A percentile compares a stretch with the other conserved stretches of the same genome.
phyloP scores from a whole-genome alignment of 129 eudicot species.

The Scalesia atractyloides region DNA sequence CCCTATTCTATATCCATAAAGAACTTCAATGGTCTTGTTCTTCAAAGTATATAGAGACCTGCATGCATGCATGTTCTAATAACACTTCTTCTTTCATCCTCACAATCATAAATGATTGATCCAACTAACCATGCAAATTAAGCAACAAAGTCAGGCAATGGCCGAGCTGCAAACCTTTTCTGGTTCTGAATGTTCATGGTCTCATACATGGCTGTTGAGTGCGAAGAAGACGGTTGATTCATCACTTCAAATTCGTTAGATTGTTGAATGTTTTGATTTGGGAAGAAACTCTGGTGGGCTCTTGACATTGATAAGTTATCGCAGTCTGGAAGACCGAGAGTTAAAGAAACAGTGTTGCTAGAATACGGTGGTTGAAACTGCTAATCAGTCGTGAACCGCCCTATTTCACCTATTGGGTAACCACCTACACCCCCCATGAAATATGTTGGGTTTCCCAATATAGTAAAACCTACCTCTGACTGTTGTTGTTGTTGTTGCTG shows the following conservation, averaged over 20 bases:
- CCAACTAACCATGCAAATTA: slow-evolving; percentile 21
- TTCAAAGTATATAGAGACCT: slow-evolving; percentile 49
- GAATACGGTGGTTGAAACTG: slow-evolving; percentile 58
- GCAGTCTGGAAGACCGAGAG: slow-evolving; percentile 78
- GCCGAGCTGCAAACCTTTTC: slow-evolving; percentile 74
- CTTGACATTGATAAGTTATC: slow-evolving; percentile 63
- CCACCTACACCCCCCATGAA: slow-evolving; percentile 73
- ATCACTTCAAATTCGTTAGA: slow-evolving; percentile 53
- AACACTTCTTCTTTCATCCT: slow-evolving; percentile 9
- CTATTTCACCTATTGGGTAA: slow-evolving; percentile 70
- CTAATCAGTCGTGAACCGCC: slow-evolving; percentile 57
- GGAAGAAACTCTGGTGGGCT: slow-evolving; percentile 57
- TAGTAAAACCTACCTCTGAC: slow-evolving; percentile 50
- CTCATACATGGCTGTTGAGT: slow-evolving; percentile 58
- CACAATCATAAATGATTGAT: neutral
- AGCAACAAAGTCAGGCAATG: slow-evolving; percentile 87
- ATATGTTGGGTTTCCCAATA: slow-evolving; percentile 66
- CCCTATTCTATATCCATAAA: slow-evolving; percentile 50
- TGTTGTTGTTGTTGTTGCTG: slow-evolving; percentile 38
- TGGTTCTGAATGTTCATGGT: slow-evolving; percentile 68
- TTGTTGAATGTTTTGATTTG: slow-evolving; percentile 61
- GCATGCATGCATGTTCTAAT: slow-evolving; percentile 12
- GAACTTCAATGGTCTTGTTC: slow-evolving; percentile 43
- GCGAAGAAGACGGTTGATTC: slow-evolving; percentile 52
- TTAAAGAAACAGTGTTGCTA: slow-evolving; percentile 76